Base-by-base conservation (phyloP, 257 asterid genomes). In the Solanum neorickii region DNA sequence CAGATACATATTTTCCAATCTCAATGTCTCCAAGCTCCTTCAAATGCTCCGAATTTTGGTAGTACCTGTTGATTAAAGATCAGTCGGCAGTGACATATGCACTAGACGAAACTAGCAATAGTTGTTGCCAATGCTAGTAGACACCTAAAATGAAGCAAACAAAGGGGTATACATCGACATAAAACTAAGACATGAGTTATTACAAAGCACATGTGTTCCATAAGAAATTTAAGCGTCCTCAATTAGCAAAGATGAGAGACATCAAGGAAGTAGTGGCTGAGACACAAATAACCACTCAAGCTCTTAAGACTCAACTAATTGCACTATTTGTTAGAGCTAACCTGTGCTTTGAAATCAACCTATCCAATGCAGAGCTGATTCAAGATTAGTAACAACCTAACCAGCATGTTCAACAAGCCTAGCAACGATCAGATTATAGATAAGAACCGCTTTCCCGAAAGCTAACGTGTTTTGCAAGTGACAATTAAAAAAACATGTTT, bases 21-120 rank as follows among this genome's bases (percentile, higher is more conserved):
- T 97, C 98, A 83, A 96, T 94, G 42, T 94, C 98, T 89, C 97
- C 98, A 89, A 97, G 99, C 88, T 97, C 99, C 93, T 96, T 97
- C 89, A 86, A 86, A 90, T 94, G 99, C 89, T 96, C 99, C 69
- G 99, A 97, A 89, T 97, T 97, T 92, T 97, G 98, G 88, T 97
- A 97, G 90, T 97, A 97, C 98, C 99, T 97, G 94, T 88, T 89
- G 92, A 91, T 88, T 90, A 89, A 90, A 86, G 89, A 85, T 83
- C 87, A 27, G 88, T 92, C 88, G 93, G 92, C 92, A 86, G 69
- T 82, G 68, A 82, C 69, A 29, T 49, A 80, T 29, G 85, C 85
- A 47, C 85, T 31, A 82, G 20, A 82, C 29, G 18, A 82, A 7
- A 82, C 85, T 49, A 27, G 85, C 85, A 49, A 82, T 29, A 31